Evolutionary conservation across 129 eudicot genomes (phyloP), one percentile per base, ranked within the genome.

Genomic region (Flaveria linearis): DNA sequence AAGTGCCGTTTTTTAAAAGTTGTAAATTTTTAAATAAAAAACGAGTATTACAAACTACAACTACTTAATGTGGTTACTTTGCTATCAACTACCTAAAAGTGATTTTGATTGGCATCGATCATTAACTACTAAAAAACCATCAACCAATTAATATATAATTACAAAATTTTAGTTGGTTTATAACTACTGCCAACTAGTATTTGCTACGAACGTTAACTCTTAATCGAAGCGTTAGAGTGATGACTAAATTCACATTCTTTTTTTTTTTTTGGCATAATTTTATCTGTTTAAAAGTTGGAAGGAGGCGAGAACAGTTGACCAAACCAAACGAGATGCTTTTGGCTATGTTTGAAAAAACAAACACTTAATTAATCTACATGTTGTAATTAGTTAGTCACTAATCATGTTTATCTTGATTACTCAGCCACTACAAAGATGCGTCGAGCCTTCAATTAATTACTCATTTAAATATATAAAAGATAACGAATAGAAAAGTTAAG

Each of bases 381-480:
- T 41, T 39, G 20, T 18, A 52, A 76, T 53, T 76, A 67, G 65
- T 69, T 39, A 51, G 53, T 9, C 15, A 68, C 18, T 55, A 53
- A 52, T 68, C 57, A 77, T 68, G 81, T 68, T 68, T 53, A 68
- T 77, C 81, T 76, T 67, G 68, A 67, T 67, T 53, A 67, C 74
- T 76, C 39, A 66, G 67, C 45, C 66, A 66, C 26, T 64, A 51
- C 58, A 42, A 50, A 47, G 66, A 65, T 64, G 80, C 73, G 25
- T 76, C 17, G 30, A 47, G 39, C 23, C 20, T 16, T 26, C 25
- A 13, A 72, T 25, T 55, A 52, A 52, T 13, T 28, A 26, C 18
- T 61, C 25, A 61, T 28, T 13, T 26, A 61, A 61, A 12, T n/a
- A n/a, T n/a, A n/a, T 26, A 25, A 13, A 45, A 8, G 13, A 45